Evolutionary conservation across 139 green algal genomes (phyloP).

Genomic region (Chlorella sp.): DNA sequence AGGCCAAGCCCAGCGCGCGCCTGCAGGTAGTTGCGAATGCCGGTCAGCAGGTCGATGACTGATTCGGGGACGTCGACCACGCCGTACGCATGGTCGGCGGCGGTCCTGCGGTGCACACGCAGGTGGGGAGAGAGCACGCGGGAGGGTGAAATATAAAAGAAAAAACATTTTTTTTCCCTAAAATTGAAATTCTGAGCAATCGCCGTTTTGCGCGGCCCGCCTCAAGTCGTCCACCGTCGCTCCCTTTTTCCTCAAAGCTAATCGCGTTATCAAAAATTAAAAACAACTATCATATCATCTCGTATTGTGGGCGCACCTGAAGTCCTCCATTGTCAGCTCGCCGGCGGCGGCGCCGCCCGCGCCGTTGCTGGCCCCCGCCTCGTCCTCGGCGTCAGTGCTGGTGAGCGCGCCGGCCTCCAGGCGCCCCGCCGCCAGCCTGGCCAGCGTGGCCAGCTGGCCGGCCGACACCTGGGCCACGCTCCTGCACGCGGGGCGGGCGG

Average conservation of each 20-base stretch:
- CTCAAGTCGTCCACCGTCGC: too few relatives aligned
- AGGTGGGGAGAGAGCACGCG: neutral
- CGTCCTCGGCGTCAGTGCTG: neutral
- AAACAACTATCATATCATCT: too few relatives aligned
- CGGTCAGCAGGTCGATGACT: conserved; percentile 87
- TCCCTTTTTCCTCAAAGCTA: too few relatives aligned
- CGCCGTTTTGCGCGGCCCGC: too few relatives aligned
- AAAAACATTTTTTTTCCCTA: too few relatives aligned
- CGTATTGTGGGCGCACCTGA: conserved; percentile 45
- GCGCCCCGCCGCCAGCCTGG: conserved; percentile 69
- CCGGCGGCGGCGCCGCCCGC: conserved; percentile 9
- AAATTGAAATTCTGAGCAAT: too few relatives aligned
- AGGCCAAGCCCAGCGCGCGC: neutral
- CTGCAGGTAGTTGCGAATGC: conserved; percentile 80
- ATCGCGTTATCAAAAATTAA: too few relatives aligned
- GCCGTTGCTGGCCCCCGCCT: too few relatives aligned
- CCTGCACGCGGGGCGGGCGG: too few relatives aligned
- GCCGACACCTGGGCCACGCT: conserved; percentile 60
- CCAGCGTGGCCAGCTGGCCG: conserved; percentile 65
- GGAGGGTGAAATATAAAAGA: too few relatives aligned
- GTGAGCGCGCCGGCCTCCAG: conserved; percentile 16
- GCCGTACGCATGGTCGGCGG: conserved; percentile 42
- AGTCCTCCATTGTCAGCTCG: conserved; percentile 59
- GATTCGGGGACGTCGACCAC: conserved; percentile 70
- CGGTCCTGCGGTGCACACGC: conserved; percentile 14